Evolutionary conservation across 2,329 filamentous ascomycete genomes (phyloP).

Genomic region (Pyrenophora seminiperda): DNA sequence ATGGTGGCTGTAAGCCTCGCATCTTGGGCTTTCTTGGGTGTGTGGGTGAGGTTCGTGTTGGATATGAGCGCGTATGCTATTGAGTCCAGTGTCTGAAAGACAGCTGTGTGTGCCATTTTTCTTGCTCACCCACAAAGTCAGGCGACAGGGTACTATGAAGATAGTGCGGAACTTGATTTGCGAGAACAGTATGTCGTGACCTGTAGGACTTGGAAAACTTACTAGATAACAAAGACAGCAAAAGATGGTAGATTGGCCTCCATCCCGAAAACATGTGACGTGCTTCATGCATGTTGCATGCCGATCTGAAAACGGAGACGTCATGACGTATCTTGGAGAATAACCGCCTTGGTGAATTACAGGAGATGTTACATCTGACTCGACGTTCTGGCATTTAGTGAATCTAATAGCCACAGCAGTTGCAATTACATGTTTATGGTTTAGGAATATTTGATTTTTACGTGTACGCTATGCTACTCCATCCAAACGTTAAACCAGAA

Average conservation of each 20-base stretch:
- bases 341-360: neutral
- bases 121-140: too few species aligned
- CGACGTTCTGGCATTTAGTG: neutral
- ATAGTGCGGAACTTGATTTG: too few species aligned
- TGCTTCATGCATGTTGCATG: constrained; percentile 2
- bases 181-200: too few species aligned
- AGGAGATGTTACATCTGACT: neutral
- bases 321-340: constrained; percentile 29
- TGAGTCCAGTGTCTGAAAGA: constrained; percentile 10
- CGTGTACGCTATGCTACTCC: constrained; percentile 5
- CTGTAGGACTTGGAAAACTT: too few species aligned
- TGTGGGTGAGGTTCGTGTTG: constrained; percentile 13
- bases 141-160: too few species aligned
- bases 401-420: neutral
- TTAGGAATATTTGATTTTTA: neutral
- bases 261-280: constrained; percentile 11
- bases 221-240: too few species aligned
- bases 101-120: neutral
- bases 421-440: neutral
- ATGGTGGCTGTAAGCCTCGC: constrained; percentile 25
- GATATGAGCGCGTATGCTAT: constrained; percentile 20
- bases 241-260: neutral
- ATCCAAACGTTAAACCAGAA: constrained; percentile 4
- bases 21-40: constrained; percentile 21
- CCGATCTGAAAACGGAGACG: constrained; percentile 18